Evolutionary conservation across 345 rosid species (phyloP).

Genomic region (Eucalyptus regnans): DNA sequence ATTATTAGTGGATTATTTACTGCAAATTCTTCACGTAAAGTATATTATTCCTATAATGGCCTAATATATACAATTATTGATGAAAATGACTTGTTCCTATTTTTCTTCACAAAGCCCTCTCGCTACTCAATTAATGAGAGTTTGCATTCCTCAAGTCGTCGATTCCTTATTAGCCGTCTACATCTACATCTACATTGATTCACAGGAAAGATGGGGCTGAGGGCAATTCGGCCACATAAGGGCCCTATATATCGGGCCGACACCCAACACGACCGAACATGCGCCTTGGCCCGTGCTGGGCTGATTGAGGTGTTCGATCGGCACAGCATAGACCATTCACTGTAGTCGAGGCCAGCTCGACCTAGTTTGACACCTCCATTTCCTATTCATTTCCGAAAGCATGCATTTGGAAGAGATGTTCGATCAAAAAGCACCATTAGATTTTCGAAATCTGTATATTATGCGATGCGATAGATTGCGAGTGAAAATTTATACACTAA

Average conservation of each 20-base stretch:
- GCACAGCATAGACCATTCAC: background rate
- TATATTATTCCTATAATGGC: background rate
- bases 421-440: background rate
- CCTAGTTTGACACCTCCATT: too few relatives aligned
- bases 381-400: background rate
- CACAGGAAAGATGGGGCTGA: background rate
- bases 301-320: background rate
- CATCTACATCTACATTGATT: background rate
- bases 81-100: background rate
- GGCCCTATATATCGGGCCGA: background rate
- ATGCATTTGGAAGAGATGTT: background rate
- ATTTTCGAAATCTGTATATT: background rate
- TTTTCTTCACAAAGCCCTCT: background rate
- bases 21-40: rapidly evolving
- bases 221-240: background rate
- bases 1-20: too few relatives aligned
- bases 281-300: background rate
- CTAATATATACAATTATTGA: too few relatives aligned
- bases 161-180: background rate
- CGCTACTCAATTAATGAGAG: background rate
- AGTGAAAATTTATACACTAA: background rate
- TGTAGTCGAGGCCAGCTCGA: background rate
- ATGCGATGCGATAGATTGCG: background rate
- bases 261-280: background rate
- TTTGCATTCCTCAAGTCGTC: background rate